Base-by-base conservation (phyloP, 257 asterid genomes). In the Solanum piurae region DNA sequence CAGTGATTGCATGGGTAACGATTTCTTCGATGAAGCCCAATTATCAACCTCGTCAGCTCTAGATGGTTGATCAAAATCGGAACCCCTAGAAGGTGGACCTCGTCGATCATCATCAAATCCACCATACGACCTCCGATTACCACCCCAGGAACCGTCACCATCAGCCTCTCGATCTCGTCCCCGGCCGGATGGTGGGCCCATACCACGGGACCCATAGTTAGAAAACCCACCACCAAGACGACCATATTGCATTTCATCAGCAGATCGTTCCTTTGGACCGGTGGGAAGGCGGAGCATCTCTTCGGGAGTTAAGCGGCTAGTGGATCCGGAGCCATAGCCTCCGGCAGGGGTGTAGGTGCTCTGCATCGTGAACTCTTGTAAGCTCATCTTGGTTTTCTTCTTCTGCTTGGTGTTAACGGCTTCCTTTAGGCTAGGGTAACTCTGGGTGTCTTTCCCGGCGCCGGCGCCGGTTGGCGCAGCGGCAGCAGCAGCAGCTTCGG, bases 41-140 rank as follows among this genome's bases (percentile, higher is more conserved):
- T 95, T 94, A 86, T 94, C 98, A 46, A 91, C 97, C 89, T 92
- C 99, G 85, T 96, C 99, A 60, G 99, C 98, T 83, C 99, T 91
- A 31, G 99, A 97, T 4, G 94, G 93, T 64, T 89, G 92, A 89
- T 93, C 95, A 86, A 91, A 86, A 29, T 96, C 99, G 21, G 96
- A 88, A 94, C 74, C 92, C 93, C 98, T 94, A 72, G 95, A 74
- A 58, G 91, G 92, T 80, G 93, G 88, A 6, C 90, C 92, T 36
- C 95, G 90, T 62, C 95, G 93, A 23, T 93, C 96, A 42, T 94
- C 96, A 55, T 92, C 96, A 66, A 93, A 92, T 82, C 86, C 86
- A 16, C 95, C 96, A 82, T 92, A 93, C 60, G 98, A 93, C 91
- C 96, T 92, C 91, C 96, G 90, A 11, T 86, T 90, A 83, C 91